Evolutionary conservation across 345 rosid species (phyloP).

Genomic region (Garcia nutans): DNA sequence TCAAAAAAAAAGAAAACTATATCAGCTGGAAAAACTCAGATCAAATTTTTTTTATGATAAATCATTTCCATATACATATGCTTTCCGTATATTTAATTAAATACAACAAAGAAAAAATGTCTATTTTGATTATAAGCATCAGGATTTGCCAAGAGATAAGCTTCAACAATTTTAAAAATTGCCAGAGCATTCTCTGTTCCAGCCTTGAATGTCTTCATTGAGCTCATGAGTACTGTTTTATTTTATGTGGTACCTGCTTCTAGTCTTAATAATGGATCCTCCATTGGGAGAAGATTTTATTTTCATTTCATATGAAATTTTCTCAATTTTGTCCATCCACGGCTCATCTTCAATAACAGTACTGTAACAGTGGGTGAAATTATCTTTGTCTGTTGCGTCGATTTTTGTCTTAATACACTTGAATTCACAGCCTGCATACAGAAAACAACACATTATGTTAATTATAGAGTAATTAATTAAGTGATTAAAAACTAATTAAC

Average conservation of each 20-base stretch:
- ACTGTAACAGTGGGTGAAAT: constrained; percentile 27
- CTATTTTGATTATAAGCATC: too few relatives aligned
- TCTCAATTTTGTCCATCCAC: constrained; percentile 29
- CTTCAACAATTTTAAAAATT: constrained; percentile 23
- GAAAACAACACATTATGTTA: not conserved
- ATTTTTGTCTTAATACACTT: constrained; percentile 32
- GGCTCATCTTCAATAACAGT: constrained; percentile 33
- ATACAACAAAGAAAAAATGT: too few relatives aligned
- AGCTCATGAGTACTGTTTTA: not conserved
- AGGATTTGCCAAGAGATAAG: constrained; percentile 17
- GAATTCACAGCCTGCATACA: constrained; percentile 24
- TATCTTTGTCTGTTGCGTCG: constrained; percentile 41
- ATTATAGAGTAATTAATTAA: too few relatives aligned
- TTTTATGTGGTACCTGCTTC: not conserved
- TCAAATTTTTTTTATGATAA: too few relatives aligned
- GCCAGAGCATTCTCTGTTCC: constrained; percentile 1
- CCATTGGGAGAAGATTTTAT: constrained; percentile 29
- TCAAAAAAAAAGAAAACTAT: too few relatives aligned
- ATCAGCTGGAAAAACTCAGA: too few relatives aligned
- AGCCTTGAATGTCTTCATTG: constrained; percentile 19
- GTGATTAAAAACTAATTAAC: not conserved
- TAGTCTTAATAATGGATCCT: constrained; percentile 27
- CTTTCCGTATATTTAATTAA: too few relatives aligned
- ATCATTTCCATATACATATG: too few relatives aligned
- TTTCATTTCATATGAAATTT: constrained; percentile 30